Evolutionary conservation across 176 grass and related monocot species (phyloP), one percentile per base, ranked within the genome.

Genomic region (Cenchrus fungigraminus): DNA sequence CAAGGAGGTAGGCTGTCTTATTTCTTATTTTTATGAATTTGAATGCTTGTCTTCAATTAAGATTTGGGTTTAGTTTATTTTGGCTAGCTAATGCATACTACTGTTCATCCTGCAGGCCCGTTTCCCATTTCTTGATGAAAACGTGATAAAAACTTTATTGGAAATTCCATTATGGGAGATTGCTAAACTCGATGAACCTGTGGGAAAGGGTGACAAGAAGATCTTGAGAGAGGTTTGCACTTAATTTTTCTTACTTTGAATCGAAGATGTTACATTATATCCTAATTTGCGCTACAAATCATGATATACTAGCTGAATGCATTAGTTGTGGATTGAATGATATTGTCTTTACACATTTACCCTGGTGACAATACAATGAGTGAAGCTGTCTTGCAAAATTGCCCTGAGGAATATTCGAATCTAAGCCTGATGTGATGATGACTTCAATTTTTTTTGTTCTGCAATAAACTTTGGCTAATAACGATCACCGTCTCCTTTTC

Each of bases 91-190:
- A 84, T 74, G 19, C 58, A 12, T 17, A 19, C 19, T 44, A 3
- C 12, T 82, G 37, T 71, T 10, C 28, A 17, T 77, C 14, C 25
- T 87, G 31, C 86, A 94, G 90, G 97, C 93, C 46, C 84, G 93
- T 78, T 98, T 98, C 82, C 93, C 93, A 55, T 98, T 98, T 87
- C 92, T 98, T 78, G 91, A 96, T 42, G 97, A 99, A 78, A 89
- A 88, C 76, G 91, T 99, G 68, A 91, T 99, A 62, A 67, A 85
- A 87, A 88, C 85, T 65, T 68, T 96, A 80, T 62, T 99, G 82
- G 90, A 94, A 42, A 80, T 99, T 79, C 97, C 91, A 14, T 58
- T 99, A 40, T 96, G 97, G 93, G 93, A 96, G 28, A 92, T 98
- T 70, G 91, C 91, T 69, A 85, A 85, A 50, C 93, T 99, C 84